Evolutionary conservation across 306 rosid genomes (phyloP), one percentile per base, ranked within the genome.

Genomic region (Gleditsia sinensis): DNA sequence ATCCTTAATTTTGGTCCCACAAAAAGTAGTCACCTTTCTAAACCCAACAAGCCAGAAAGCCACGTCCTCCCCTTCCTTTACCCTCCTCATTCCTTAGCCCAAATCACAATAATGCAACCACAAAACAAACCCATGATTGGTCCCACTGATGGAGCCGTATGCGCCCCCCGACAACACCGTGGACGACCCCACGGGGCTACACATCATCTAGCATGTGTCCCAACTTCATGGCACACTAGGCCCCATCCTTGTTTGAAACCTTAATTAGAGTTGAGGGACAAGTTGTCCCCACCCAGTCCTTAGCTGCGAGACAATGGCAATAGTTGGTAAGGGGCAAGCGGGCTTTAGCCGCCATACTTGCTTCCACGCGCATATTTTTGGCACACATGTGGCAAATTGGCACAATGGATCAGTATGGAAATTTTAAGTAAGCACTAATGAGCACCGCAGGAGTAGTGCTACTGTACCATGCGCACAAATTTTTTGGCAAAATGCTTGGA

Each of bases 121-220:
- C 34, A 78, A 78, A 56, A 80, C 34, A 78, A 78, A 56, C 78
- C 85, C 90, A 86, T 86, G 84, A 85, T 82, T 88, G 94, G 97
- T 60, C 96, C 92, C 91, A 88, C 86, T 79, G 42, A 70, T 81
- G 71, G 71, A 84, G 82, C 79, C 71, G 5, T 50, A 74, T 75
- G 90, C 78, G 82, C 84, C 84, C 85, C 76, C 85, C 91, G 96
- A 91, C 92, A 93, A 75, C 89, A 86, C 93, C 89, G 76, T 83
- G 86, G 80, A 65, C 37, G 90, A 77, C 80, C 87, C 97, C 82
- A 78, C 73, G 1, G 17, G 77, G 61, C 75, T 80, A 90, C 86
- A 85, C 84, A 82, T 88, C 97, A 89, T 86, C 89, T 81, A 84
- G 78, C 88, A 84, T 89, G 92, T 86, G 91, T 84, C 92, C 86